Evolutionary conservation across 106 monocot genomes (phyloP).

Genomic region (Triglochin maritima): DNA sequence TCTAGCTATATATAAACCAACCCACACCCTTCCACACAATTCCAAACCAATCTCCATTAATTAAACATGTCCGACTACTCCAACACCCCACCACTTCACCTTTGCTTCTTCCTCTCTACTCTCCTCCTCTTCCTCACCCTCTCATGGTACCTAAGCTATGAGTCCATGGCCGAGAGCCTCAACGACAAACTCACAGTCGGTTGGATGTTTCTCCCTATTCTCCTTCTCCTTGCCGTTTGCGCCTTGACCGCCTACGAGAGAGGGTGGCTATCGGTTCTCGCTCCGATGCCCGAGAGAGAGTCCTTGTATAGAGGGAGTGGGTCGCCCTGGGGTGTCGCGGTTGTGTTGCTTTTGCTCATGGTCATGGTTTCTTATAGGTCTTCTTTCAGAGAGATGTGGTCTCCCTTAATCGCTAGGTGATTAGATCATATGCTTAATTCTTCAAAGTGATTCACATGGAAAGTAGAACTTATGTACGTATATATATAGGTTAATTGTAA

Average conservation of each 20-base stretch:
- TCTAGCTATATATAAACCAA: neutral
- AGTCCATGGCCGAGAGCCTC: conserved; percentile 32
- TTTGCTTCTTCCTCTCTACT: conserved; percentile 41
- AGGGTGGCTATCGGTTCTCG: conserved; percentile 1
- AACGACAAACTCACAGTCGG: conserved; percentile 30
- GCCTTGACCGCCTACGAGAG: conserved; percentile 20
- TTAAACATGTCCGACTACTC: neutral
- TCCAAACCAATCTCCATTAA: neutral
- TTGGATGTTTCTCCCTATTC: conserved; percentile 30
- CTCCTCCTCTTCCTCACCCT: conserved; percentile 31
- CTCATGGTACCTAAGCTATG: conserved; percentile 58
- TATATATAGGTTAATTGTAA: neutral
- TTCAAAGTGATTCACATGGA: neutral
- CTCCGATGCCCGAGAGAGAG: conserved; percentile 25
- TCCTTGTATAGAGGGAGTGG: conserved; percentile 39
- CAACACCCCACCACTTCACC: conserved; percentile 37
- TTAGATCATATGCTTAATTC: neutral
- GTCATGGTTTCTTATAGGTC: conserved; percentile 52
- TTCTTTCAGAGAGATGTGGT: conserved; percentile 46
- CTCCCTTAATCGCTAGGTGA: conserved; percentile 29
- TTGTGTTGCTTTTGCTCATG: conserved; percentile 32
- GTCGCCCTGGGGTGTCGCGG: conserved; percentile 58
- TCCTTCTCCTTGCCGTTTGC: conserved; percentile 42
- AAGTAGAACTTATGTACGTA: neutral
- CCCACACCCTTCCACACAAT: neutral